Evolutionary conservation across 2,329 filamentous ascomycete species (phyloP).

Genomic region (Claviceps purpurea): DNA sequence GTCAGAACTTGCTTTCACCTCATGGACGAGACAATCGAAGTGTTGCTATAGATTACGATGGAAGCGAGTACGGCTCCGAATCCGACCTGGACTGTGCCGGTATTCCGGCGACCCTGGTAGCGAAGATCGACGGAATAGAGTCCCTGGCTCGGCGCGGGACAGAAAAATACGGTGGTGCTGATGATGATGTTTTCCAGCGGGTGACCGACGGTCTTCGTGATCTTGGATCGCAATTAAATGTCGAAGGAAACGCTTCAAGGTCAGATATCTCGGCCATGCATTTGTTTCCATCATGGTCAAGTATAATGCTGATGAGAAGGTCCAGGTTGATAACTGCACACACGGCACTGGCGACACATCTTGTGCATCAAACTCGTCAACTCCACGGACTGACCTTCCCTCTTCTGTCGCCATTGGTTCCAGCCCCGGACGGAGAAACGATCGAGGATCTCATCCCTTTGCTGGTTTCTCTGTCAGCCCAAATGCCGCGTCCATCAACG

Average conservation of each 20-base stretch:
- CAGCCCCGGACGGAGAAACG: constrained; percentile 47
- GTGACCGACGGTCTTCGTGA: constrained; percentile 58
- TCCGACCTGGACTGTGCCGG: constrained; percentile 57
- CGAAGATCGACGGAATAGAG: constrained; percentile 60
- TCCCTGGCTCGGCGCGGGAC: constrained; percentile 52
- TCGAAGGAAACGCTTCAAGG: constrained; percentile 62
- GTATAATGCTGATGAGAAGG: neutral
- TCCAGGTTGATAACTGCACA: constrained; percentile 61
- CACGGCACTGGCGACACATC: constrained; percentile 59
- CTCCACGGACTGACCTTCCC: constrained; percentile 61
- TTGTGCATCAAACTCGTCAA: constrained; percentile 61
- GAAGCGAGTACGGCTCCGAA: constrained; percentile 61
- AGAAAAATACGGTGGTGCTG: constrained; percentile 50
- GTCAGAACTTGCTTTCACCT: constrained; percentile 30
- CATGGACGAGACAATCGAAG: constrained; percentile 35
- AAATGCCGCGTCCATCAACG: constrained; percentile 52
- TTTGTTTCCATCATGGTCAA: neutral
- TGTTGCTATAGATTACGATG: constrained; percentile 50
- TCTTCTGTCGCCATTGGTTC: constrained; percentile 54
- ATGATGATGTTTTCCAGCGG: constrained; percentile 53
- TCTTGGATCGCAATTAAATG: constrained; percentile 57
- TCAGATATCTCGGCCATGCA: constrained; percentile 20
- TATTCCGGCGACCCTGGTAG: constrained; percentile 51
- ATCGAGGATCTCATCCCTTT: constrained; percentile 59
- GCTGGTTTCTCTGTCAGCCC: constrained; percentile 48